Conservation (phyloP, 768 basidiomycete species). For the Serendipita sp. region DNA sequence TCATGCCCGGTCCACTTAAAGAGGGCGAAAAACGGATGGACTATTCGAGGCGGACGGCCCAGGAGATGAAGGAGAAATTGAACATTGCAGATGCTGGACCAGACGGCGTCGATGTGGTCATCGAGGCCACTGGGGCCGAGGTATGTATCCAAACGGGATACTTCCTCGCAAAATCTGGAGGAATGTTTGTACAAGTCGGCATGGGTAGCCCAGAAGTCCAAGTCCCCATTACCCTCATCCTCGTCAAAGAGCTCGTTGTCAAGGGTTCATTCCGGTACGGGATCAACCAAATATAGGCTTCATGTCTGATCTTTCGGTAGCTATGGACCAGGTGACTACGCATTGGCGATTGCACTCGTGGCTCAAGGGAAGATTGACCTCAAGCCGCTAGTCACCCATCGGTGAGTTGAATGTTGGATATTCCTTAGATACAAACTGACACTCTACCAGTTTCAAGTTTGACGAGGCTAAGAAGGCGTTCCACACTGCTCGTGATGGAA, state of each 20-base stretch:
- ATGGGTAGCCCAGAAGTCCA: conserved; percentile 67
- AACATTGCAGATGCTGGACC: conserved; percentile 55
- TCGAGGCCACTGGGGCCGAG: conserved; percentile 89
- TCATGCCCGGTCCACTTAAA: conserved; percentile 40
- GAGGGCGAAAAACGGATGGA: conserved; percentile 49
- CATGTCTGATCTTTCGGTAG: conserved; percentile 2
- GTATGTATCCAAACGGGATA: conserved; percentile 79
- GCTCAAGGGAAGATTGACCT: conserved; percentile 70
- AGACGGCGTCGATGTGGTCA: conserved; percentile 62
- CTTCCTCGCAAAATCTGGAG: conserved; percentile 57
- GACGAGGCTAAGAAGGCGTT: conserved; percentile 66
- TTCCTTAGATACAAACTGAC: not conserved
- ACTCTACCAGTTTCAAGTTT: conserved; percentile 46
- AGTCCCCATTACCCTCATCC: conserved; percentile 52
- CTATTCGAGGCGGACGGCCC: conserved; percentile 60
- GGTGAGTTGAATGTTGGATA: conserved; percentile 25
- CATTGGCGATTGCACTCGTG: conserved; percentile 69
- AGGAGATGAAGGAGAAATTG: conserved; percentile 44
- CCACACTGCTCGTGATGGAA: conserved; percentile 60
- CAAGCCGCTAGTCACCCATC: conserved; percentile 77
- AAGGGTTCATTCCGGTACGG: conserved; percentile 91
- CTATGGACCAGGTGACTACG: conserved; percentile 64
- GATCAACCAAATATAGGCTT: conserved; percentile 24
- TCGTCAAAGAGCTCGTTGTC: conserved; percentile 63
- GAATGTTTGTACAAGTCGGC: conserved; percentile 47